A percentile compares a stretch with the other conserved stretches of the same genome.
Conservation (phyloP, 768 basidiomycete species). For the Tubosaeta sp. region DNA sequence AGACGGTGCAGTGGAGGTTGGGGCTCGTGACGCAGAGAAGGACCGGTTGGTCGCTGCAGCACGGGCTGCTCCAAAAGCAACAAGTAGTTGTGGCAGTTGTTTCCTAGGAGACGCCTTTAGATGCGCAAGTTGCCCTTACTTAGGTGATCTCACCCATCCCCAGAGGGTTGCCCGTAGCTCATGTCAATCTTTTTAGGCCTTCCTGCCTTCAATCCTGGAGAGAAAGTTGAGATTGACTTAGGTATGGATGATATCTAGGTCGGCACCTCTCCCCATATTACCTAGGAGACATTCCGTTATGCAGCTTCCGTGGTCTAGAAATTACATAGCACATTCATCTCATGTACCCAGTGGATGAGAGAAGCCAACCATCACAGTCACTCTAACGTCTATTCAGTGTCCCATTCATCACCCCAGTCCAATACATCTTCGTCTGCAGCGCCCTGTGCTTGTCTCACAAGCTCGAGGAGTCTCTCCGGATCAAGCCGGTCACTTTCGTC, state of each 20-base stretch:
- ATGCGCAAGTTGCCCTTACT: slow-evolving; percentile 93
- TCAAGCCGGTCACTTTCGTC: slow-evolving; percentile 12
- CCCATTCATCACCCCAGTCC: slow-evolving; percentile 32
- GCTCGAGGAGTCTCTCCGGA: slow-evolving; percentile 18
- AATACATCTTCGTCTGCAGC: slow-evolving; percentile 27
- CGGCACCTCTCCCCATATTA: background rate
- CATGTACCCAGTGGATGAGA: background rate
- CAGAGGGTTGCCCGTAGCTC: slow-evolving; percentile 7
- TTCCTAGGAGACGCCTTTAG: slow-evolving; percentile 98
- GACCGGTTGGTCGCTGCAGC: slow-evolving; percentile 64
- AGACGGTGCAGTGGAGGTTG: slow-evolving; percentile 54
- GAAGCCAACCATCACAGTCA: background rate
- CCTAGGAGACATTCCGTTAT: background rate
- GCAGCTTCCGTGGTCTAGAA: slow-evolving; percentile 2
- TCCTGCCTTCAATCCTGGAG: slow-evolving; percentile 96
- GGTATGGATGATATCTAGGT: slow-evolving; percentile 82
- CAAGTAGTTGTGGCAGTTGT: slow-evolving; percentile 96
- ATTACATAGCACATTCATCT: background rate
- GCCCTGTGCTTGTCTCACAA: slow-evolving; percentile 19
- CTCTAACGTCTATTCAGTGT: slow-evolving; percentile 9
- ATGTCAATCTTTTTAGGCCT: slow-evolving; percentile 56
- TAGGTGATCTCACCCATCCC: slow-evolving; percentile 50
- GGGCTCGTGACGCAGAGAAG: slow-evolving; percentile 56
- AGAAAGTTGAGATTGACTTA: slow-evolving; percentile 91
- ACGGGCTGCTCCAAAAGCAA: slow-evolving; percentile 75